Percentiles rank a stretch among this genome's conserved stretches.
These are phyloP conservation scores for Argentina anserina DNA, from an alignment of 306 rosid genomes.

Conservation along the genomic window DNA sequence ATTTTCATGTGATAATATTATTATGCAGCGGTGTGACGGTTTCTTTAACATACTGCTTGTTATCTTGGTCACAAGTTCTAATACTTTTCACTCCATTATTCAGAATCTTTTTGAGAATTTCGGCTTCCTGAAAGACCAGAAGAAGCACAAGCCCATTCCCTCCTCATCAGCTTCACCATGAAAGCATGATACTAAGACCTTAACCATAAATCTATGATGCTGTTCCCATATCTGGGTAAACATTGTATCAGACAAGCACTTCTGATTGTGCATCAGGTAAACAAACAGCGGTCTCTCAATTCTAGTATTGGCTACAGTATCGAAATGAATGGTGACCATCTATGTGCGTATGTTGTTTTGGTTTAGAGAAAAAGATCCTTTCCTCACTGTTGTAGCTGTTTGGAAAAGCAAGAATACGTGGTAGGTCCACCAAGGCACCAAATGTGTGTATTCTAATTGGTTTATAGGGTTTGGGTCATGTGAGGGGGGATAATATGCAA, in stretches of 20 bases:
- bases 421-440: conserved; percentile 42
- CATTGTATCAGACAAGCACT: conserved; percentile 28
- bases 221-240: conserved; percentile 29
- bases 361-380: conserved; percentile 15
- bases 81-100: conserved; percentile 7
- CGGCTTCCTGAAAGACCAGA: conserved; percentile 52
- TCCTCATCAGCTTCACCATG: conserved; percentile 37
- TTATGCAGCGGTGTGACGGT: background rate
- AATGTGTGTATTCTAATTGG: conserved; percentile 26
- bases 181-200: conserved; percentile 20
- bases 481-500: conserved; percentile 30
- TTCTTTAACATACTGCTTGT: background rate
- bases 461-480: conserved; percentile 46
- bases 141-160: conserved; percentile 28
- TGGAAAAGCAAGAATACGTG: conserved; percentile 45
- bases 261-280: conserved; percentile 27
- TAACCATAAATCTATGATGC: background rate
- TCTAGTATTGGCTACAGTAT: conserved; percentile 25
- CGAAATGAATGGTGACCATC: conserved; percentile 26
- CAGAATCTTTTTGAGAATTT: conserved; percentile 76
- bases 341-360: conserved; percentile 35
- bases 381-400: conserved; percentile 45
- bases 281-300: conserved; percentile 12
- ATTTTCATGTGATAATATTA: background rate
- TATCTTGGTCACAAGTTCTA: background rate